Base-by-base conservation (phyloP, 495 filamentous ascomycete genomes). In the Penicillium psychrofluorescens region DNA sequence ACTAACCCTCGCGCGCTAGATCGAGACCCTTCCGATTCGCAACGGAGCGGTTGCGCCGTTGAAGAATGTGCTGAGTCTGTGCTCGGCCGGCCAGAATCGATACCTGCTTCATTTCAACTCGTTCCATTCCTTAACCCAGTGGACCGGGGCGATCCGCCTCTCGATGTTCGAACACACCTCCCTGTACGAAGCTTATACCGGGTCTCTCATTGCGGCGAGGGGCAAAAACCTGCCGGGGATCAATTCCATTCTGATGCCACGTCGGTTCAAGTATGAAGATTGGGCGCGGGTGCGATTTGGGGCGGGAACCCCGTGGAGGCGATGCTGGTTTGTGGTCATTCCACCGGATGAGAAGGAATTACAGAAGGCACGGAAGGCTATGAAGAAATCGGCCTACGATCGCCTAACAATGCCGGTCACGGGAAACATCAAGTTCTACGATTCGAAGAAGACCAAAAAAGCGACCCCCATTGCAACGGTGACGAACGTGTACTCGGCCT, bases 231-330 rank as follows among this genome's bases (percentile, higher is more conserved):
- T 99, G 36, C 95, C 95, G 65, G 88, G 85, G 50, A 96, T 97
- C 56, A 80, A 80, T 39, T 58, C 80, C 9, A 90, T 99, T 47
- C 83, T 96, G 72, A 85, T 91, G 46, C 79, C 86, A 39, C 74
- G 81, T 15, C 78, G 75, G 38, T 76, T 86, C 41, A 85, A 80
- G 41, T 72, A 86, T 38, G 88, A 94, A 63, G 90, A 96, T 66
- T 99, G 94, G 94, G 88, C 86, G 2, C 79, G 92, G 39, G 94
- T 99, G 12, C 75, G 92, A 50, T 99, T 99, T 54, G 92, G 92
- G 12, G 91, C 94, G 11, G 92, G 92, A 12, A 95, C 91, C 8
- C 91, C 92, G 2, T 99, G 92, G 92, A 80, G 85, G 54, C 83
- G 91, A 11, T 97, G 90, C 61, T 99, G 88, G 87, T 95, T 89